Evolutionary conservation across 805 yeast genomes (phyloP).

Genomic region (Teunomyces stri): DNA sequence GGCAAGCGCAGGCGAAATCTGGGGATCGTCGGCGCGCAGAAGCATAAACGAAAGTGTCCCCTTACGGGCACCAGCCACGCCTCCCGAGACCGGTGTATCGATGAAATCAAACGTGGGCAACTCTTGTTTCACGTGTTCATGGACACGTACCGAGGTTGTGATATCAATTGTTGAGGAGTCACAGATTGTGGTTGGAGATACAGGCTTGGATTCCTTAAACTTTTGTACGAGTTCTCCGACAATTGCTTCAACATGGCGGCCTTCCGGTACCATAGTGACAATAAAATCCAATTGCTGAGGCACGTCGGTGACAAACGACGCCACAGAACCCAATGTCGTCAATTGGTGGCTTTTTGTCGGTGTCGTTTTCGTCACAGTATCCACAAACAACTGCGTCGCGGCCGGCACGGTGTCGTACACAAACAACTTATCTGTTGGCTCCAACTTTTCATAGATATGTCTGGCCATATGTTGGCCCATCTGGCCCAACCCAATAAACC

Average conservation of each 20-base stretch:
- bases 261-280: constrained; percentile 56
- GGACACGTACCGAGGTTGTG: constrained; percentile 42
- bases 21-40: constrained; percentile 31
- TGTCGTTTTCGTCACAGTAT: constrained; percentile 18
- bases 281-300: constrained; percentile 38
- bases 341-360: constrained; percentile 22
- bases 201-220: constrained; percentile 16
- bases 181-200: constrained; percentile 23
- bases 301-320: constrained; percentile 28
- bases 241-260: constrained; percentile 45
- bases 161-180: constrained; percentile 55
- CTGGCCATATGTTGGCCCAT: constrained; percentile 59
- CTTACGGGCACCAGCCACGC: constrained; percentile 52
- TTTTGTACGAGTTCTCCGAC: constrained; percentile 36
- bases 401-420: constrained; percentile 42
- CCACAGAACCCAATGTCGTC: constrained; percentile 17
- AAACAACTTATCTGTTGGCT: constrained; percentile 36
- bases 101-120: constrained; percentile 43
- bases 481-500: constrained; percentile 56
- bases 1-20: constrained; percentile 30
- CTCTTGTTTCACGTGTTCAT: constrained; percentile 29
- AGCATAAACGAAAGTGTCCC: constrained; percentile 54
- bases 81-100: constrained; percentile 58
- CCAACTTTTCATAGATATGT: constrained; percentile 42
- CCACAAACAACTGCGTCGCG: constrained; percentile 24